Percentiles rank a stretch among this genome's conserved stretches.
Conservation (phyloP, 768 basidiomycete genomes). For the Galerina marginata region DNA sequence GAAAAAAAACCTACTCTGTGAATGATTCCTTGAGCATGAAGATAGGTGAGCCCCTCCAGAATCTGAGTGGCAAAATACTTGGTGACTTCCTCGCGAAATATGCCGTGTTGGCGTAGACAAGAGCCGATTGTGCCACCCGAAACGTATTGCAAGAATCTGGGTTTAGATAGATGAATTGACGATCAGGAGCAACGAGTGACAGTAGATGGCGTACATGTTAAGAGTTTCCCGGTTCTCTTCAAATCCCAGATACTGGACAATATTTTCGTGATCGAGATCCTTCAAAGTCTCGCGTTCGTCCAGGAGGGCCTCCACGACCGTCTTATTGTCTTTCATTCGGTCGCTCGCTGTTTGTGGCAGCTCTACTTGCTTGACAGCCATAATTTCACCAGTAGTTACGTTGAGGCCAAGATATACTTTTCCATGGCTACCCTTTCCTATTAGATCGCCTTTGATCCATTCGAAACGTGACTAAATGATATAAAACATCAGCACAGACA, state of each 20-base stretch:
- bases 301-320: constrained; percentile 76
- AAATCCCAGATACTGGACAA: constrained; percentile 91
- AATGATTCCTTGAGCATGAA: constrained; percentile 84
- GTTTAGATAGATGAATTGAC: constrained; percentile 1
- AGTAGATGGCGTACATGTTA: constrained; percentile 67
- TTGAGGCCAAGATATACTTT: constrained; percentile 92
- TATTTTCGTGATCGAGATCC: constrained; percentile 88
- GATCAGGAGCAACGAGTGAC: not conserved
- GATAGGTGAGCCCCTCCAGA: constrained; percentile 82
- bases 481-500: not conserved
- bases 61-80: constrained; percentile 89
- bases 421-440: constrained; percentile 94
- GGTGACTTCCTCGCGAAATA: constrained; percentile 83
- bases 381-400: constrained; percentile 88
- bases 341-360: constrained; percentile 77
- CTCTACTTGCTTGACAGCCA: constrained; percentile 97
- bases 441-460: constrained; percentile 92
- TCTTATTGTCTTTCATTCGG: constrained; percentile 62
- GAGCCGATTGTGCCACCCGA: constrained; percentile 91
- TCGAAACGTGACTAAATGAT: constrained; percentile 66
- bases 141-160: constrained; percentile 93
- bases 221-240: constrained; percentile 76
- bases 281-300: constrained; percentile 87
- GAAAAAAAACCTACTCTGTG: constrained; percentile 64
- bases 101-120: constrained; percentile 77